phyloP scores from a whole-genome alignment of 2,329 filamentous ascomycete species.

The Aspergillus latus region DNA sequence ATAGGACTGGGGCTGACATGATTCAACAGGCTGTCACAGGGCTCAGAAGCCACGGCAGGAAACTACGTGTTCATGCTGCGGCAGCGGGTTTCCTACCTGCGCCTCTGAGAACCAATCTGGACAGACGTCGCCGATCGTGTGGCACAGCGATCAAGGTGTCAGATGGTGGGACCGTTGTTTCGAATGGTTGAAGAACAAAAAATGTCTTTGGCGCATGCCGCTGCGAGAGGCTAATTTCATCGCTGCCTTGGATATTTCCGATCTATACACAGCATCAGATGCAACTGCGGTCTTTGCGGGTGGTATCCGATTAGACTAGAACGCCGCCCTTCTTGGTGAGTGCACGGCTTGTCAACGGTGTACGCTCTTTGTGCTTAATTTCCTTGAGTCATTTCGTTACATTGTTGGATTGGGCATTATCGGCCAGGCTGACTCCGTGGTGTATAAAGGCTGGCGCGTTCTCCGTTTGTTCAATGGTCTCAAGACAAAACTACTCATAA shows the following conservation, averaged over 20 bases:
- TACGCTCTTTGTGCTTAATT: not conserved
- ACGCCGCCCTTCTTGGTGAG: not conserved
- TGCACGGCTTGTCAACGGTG: not conserved
- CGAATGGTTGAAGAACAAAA: not conserved
- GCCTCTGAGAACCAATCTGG: not conserved
- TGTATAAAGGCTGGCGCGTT: not conserved
- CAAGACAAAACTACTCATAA: no score
- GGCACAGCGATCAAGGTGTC: not conserved
- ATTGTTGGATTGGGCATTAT: not conserved
- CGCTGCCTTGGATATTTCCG: not conserved
- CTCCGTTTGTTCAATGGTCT: not conserved
- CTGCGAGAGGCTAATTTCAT: not conserved
- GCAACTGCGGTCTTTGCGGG: not conserved
- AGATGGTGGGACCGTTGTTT: not conserved
- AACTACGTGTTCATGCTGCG: slow-evolving; percentile 9
- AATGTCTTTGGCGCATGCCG: not conserved
- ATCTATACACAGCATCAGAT: not conserved
- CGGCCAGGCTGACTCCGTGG: not conserved
- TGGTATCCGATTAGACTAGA: not conserved
- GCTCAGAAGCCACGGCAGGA: not conserved
- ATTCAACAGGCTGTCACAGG: slow-evolving; percentile 8
- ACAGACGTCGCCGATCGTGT: slow-evolving; percentile 1
- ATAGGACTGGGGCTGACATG: not conserved
- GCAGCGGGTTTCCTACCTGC: slow-evolving; percentile 7
- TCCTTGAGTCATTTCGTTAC: not conserved